Evolutionary conservation across 495 filamentous ascomycete genomes (phyloP).

Genomic region (Talaromyces wortmannii): DNA sequence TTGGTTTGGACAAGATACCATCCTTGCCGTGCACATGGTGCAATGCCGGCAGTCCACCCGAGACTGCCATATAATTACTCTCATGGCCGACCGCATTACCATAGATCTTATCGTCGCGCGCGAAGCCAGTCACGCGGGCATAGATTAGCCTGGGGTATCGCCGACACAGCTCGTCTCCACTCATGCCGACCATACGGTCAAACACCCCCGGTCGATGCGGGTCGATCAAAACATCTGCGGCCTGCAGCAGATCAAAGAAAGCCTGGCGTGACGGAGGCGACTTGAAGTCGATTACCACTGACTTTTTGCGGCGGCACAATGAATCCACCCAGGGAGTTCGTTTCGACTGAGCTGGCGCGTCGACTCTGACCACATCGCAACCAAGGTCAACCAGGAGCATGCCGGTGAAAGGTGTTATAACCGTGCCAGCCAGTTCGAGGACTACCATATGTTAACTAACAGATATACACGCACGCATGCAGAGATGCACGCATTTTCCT

Average conservation of each 20-base stretch:
- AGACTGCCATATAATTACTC: slow-evolving; percentile 3
- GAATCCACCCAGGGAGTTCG: slow-evolving; percentile 1
- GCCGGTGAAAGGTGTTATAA: slow-evolving; percentile 11
- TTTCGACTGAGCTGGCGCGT: not conserved
- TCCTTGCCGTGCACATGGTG: not conserved
- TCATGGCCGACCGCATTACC: not conserved
- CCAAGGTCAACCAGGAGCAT: slow-evolving; percentile 18
- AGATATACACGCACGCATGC: not conserved
- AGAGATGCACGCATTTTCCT: not conserved
- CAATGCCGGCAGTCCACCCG: slow-evolving; percentile 2
- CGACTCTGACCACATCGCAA: slow-evolving; percentile 4
- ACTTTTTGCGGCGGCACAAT: slow-evolving; percentile 1
- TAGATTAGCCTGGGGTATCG: slow-evolving; percentile 1
- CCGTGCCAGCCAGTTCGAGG: slow-evolving; percentile 1
- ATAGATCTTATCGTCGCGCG: not conserved
- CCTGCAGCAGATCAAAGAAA: not conserved
- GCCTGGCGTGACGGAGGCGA: not conserved
- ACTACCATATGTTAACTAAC: not conserved
- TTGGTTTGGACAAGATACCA: not conserved
- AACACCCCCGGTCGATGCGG: not conserved
- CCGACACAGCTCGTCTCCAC: slow-evolving; percentile 1
- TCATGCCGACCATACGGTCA: slow-evolving; percentile 1
- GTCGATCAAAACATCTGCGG: slow-evolving; percentile 2
- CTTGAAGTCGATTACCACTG: not conserved
- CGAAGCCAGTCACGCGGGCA: slow-evolving; percentile 1